Evolutionary conservation across 257 asterid genomes (phyloP).

Genomic region (Cinchona pubescens): DNA sequence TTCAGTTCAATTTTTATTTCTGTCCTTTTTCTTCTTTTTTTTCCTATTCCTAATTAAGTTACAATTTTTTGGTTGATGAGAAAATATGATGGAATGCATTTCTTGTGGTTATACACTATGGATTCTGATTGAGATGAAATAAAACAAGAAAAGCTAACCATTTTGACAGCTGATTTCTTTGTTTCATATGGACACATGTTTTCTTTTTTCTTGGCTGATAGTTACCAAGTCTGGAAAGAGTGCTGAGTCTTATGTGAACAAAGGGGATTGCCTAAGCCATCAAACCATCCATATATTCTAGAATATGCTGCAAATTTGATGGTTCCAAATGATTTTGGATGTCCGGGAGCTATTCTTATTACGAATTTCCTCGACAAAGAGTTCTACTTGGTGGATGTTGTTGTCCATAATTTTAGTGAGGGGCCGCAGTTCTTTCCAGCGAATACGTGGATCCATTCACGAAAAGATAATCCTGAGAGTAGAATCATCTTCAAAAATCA

Average conservation of each 20-base stretch:
- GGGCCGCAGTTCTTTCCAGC: conserved; percentile 70
- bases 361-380: conserved; percentile 82
- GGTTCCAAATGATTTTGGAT: conserved; percentile 73
- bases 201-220: conserved; percentile 26
- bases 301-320: conserved; percentile 66
- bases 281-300: conserved; percentile 54
- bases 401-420: conserved; percentile 61
- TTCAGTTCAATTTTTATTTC: neutral
- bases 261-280: conserved; percentile 67
- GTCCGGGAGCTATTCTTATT: conserved; percentile 70
- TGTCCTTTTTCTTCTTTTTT: neutral
- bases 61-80: neutral
- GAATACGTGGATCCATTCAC: conserved; percentile 85
- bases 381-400: conserved; percentile 66
- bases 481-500: conserved; percentile 80
- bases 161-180: neutral
- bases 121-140: neutral
- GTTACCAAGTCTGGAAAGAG: conserved; percentile 65
- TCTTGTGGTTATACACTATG: neutral
- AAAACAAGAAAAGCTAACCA: neutral
- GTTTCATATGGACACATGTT: neutral
- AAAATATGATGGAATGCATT: neutral
- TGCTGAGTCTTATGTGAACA: conserved; percentile 63
- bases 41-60: too few species aligned
- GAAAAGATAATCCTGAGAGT: conserved; percentile 62